Base-by-base conservation (phyloP, 164 flowering plant genomes). In the Liquidambar formosana region DNA sequence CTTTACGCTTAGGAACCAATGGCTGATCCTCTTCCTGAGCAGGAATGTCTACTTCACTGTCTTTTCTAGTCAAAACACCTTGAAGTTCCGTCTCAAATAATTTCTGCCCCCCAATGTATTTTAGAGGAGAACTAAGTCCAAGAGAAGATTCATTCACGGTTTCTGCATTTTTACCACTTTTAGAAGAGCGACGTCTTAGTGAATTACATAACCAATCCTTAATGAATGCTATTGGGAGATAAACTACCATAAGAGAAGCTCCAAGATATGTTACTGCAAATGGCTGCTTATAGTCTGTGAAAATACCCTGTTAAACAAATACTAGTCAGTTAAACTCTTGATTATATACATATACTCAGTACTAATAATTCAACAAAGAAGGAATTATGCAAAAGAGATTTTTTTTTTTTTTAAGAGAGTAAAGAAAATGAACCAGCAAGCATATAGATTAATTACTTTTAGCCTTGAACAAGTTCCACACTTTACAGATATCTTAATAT, bases 241-340 rank as follows among this genome's bases (percentile, higher is more conserved):
- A 94, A 78, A 92, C 83, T 62, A 91, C 93, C 97, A 94, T 80
- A 61, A 94, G 90, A 65, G 99, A 94, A 71, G 99, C 97, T 75
- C 99, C 99, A 69, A 94, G 87, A 81, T 91, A 94, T 51, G 99
- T 94, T 59, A 94, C 85, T 4, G 97, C 99, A 83, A 94, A 94
- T 61, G 99, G 99, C 73, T 94, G 97, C 77, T 87, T 91, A 71
- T 94, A 94, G 75, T 84, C 90, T 19, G 80, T 67, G 78, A 84
- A 94, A 57, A 92, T 92, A 53, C 67, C 94, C 97, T 94, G 94
- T 63, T 12, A 16, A 44, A 25, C 26, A 45, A 52, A 66, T 60
- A 53, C 58, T 18, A n/a, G 53, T 63, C 28, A 64, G 59, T 33
- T 67, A 33, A 51, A 9, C 11, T 22, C 61, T n/a, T n/a, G n/a